phyloP scores from a whole-genome alignment of 345 rosid genomes.

The Syzygium oleosum region DNA sequence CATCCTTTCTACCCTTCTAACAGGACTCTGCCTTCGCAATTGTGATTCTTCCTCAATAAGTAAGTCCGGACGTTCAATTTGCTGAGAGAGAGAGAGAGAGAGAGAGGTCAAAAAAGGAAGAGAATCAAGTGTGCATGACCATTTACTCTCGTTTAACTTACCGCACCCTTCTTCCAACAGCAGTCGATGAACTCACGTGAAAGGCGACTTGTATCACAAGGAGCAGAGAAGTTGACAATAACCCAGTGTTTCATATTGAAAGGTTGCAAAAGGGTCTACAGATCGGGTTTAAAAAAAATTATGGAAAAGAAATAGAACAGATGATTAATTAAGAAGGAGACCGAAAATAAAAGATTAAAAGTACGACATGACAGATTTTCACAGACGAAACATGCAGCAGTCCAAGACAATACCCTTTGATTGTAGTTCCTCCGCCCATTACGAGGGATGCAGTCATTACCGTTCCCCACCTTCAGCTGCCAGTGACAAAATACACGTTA shows the following conservation, averaged over 20 bases:
- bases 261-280: constrained; percentile 53
- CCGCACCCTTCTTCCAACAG: constrained; percentile 75
- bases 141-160: constrained; percentile 19
- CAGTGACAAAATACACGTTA: constrained; percentile 11
- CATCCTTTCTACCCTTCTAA: constrained; percentile 72
- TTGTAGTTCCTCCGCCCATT: constrained; percentile 92
- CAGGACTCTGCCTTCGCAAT: constrained; percentile 33
- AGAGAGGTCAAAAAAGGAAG: not conserved
- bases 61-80: constrained; percentile 57
- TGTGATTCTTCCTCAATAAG: constrained; percentile 72
- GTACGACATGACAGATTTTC: not conserved
- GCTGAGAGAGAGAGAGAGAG: constrained; percentile 22
- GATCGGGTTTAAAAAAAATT: not conserved
- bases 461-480: constrained; percentile 80
- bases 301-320: not conserved
- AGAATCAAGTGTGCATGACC: not conserved
- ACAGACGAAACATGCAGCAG: not conserved
- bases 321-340: not conserved
- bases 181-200: constrained; percentile 62
- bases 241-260: constrained; percentile 46
- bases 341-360: not conserved
- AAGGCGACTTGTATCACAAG: constrained; percentile 58
- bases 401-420: constrained; percentile 43
- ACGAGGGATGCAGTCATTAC: constrained; percentile 44
- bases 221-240: constrained; percentile 81